Evolutionary conservation across 208 protist genomes (phyloP).

Genomic region (Leishmania aethiopica): DNA sequence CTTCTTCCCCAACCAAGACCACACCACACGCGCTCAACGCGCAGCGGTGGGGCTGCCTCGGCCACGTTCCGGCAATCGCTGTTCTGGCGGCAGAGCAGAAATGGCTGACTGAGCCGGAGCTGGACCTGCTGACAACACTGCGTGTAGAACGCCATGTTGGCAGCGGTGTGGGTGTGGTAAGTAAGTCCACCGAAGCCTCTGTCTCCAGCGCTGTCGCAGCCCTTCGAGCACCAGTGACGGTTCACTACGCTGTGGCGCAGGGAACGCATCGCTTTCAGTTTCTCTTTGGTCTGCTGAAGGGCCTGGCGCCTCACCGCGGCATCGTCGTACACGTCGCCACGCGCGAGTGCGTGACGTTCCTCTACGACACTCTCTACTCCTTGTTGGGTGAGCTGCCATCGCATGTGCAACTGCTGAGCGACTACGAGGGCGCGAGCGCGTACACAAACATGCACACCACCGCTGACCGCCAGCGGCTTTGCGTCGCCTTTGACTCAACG

Average conservation of each 20-base stretch:
- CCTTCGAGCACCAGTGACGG: slow-evolving; percentile 32
- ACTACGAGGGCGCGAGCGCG: slow-evolving; percentile 64
- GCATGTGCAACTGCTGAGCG: slow-evolving; percentile 48
- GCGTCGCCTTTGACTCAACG: slow-evolving; percentile 49
- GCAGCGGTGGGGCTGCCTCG: slow-evolving; percentile 66
- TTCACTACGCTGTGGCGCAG: slow-evolving; percentile 63
- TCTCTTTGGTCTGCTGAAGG: slow-evolving; percentile 63
- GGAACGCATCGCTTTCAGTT: slow-evolving; percentile 66
- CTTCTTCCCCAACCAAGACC: background rate
- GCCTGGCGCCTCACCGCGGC: slow-evolving; percentile 37
- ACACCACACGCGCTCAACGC: slow-evolving; percentile 17
- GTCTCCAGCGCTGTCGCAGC: slow-evolving; percentile 4
- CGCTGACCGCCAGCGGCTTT: slow-evolving; percentile 44
- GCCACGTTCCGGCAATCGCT: slow-evolving; percentile 39
- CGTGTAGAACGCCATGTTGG: background rate
- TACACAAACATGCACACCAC: slow-evolving; percentile 38
- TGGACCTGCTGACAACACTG: slow-evolving; percentile 25
- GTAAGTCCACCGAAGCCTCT: background rate
- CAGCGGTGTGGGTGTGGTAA: background rate
- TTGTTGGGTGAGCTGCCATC: slow-evolving; percentile 50
- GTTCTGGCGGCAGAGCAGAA: slow-evolving; percentile 34
- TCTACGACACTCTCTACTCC: slow-evolving; percentile 60
- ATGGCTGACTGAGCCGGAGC: slow-evolving; percentile 19
- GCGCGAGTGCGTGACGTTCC: slow-evolving; percentile 54
- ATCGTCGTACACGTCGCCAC: slow-evolving; percentile 76